Base-by-base conservation (phyloP, 2,329 filamentous ascomycete genomes). In the Fusarium verticillioides region DNA sequence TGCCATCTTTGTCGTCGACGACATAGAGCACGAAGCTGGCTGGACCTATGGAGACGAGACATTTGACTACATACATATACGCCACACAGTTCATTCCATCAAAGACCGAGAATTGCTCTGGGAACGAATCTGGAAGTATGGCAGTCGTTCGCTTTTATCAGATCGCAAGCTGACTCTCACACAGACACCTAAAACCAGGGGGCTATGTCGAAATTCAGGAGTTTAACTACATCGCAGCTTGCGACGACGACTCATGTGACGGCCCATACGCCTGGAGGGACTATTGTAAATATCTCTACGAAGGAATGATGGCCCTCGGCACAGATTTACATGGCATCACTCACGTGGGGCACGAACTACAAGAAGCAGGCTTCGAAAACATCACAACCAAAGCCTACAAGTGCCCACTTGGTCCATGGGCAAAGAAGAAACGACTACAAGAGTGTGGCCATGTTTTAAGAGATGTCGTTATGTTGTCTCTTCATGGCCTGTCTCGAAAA, bases 161-260 rank as follows among this genome's bases (percentile, higher is more conserved):
- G 18, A 19, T n/a, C 10, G 9, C 11, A 32, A 23, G 40, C 63
- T 72, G 28, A 66, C 49, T 23, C n/a, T 12, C 42, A 32, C 8
- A 4, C 19, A 87, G 85, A 60, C 85, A 88, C 72, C 78, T 87
- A 13, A 87, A 87, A 66, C 86, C 87, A 2, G 86, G 86, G 36
- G 87, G 86, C 32, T 87, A 84, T 62, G 79, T 88, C 32, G 86
- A 88, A 72, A 74, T 87, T 30, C 84, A 86, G 64, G 87, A 88
- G 44, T 82, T 87, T 44, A 78, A 83, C 44, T 83, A 83, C 72
- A 71, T 72, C 18, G 78, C 84, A 7, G 79, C 79, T 15, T 84
- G 83, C 75, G 86, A 88, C 75, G 87, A 88, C 78, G 54, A 75
- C 47, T 83, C 84, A 2, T 84, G 85, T 44, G 75, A 81, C 26